Percentiles rank a stretch among this genome's conserved stretches.
Conservation (phyloP, 805 yeast species). For the Kuraishia ogatae region DNA sequence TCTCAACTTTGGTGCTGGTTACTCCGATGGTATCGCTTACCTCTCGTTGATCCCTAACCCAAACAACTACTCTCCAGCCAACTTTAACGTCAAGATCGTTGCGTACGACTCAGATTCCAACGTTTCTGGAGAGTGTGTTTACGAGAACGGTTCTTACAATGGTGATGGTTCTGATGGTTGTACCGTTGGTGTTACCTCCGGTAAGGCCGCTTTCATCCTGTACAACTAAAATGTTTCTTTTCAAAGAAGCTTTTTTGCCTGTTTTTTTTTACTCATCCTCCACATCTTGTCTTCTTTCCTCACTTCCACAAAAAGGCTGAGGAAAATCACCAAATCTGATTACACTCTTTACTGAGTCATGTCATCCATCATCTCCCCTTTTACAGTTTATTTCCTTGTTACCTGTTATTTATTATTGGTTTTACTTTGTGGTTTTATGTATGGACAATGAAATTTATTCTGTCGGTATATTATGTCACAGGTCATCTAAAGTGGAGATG, state of each 20-base stretch:
- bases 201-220: constrained; percentile 78
- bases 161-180: constrained; percentile 78
- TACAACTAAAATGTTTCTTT: constrained; percentile 23
- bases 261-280: background rate
- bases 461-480: too few species aligned
- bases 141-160: constrained; percentile 69
- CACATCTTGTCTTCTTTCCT: background rate
- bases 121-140: constrained; percentile 68
- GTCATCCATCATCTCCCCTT: background rate
- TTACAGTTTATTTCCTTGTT: background rate
- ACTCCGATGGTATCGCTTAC: constrained; percentile 49
- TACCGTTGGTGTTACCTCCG: constrained; percentile 82
- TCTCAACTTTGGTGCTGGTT: constrained; percentile 71
- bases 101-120: constrained; percentile 55
- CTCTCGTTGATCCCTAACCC: constrained; percentile 74
- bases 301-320: too few species aligned
- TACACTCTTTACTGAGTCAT: background rate
- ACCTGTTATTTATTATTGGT: background rate
- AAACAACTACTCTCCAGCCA: constrained; percentile 48
- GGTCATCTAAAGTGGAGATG: too few species aligned
- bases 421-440: background rate
- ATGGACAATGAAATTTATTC: background rate
- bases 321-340: background rate
- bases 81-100: constrained; percentile 72
- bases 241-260: background rate